Evolutionary conservation across 2,329 filamentous ascomycete species (phyloP).

Genomic region (Dactylellina drechsleri): DNA sequence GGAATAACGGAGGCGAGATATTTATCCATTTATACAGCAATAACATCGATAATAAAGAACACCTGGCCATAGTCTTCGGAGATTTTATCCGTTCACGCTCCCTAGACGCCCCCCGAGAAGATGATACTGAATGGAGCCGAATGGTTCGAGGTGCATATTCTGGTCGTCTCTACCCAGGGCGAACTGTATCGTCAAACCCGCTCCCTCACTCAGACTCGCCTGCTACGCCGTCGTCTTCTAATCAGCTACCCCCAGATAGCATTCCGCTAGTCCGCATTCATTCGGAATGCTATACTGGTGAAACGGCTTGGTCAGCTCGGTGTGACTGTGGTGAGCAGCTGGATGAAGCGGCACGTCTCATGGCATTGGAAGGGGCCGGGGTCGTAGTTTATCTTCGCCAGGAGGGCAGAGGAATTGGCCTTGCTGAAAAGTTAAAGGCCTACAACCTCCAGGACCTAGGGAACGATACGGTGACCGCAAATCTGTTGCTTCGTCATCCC

Average conservation of each 20-base stretch:
- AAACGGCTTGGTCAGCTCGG: constrained; percentile 96
- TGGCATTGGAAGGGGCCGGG: constrained; percentile 78
- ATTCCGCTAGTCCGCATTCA: constrained; percentile 90
- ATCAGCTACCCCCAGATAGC: constrained; percentile 31
- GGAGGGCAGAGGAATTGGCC: constrained; percentile 92
- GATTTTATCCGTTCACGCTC: constrained; percentile 79
- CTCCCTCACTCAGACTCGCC: constrained; percentile 3
- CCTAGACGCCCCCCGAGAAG: constrained; percentile 75
- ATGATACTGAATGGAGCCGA: constrained; percentile 86
- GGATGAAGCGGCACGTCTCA: constrained; percentile 92
- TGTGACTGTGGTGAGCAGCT: constrained; percentile 98
- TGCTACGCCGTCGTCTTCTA: constrained; percentile 10
- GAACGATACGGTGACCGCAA: constrained; percentile 97
- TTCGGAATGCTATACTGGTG: constrained; percentile 97
- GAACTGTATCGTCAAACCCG: constrained; percentile 68
- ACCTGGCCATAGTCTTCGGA: constrained; percentile 96
- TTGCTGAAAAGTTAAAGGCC: constrained; percentile 95
- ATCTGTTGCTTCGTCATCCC: constrained; percentile 87
- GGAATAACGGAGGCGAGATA: constrained; percentile 80
- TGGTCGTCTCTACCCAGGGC: constrained; percentile 84
- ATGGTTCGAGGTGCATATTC: constrained; percentile 96
- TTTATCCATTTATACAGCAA: constrained; percentile 96
- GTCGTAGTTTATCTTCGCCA: constrained; percentile 96
- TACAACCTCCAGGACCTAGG: constrained; percentile 98
- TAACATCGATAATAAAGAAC: constrained; percentile 91